Evolutionary conservation across 768 basidiomycete genomes (phyloP).

Genomic region (Phaffia tasmanica): DNA sequence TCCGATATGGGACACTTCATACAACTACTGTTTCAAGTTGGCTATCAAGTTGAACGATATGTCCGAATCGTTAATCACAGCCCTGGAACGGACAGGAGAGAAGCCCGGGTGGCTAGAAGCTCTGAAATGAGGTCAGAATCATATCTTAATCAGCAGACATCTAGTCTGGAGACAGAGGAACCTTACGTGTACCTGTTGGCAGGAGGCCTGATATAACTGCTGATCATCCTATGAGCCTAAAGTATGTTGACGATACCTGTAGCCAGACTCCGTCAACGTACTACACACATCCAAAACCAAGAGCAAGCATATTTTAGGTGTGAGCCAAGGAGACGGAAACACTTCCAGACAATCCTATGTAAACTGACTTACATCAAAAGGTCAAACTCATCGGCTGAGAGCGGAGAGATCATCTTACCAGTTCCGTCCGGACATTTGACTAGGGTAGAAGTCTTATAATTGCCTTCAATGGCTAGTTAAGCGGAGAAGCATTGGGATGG

Average conservation of each 20-base stretch:
- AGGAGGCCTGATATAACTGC: slow-evolving; percentile 80
- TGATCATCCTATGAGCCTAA: slow-evolving; percentile 66
- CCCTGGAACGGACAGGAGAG: slow-evolving; percentile 44
- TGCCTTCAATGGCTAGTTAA: slow-evolving; percentile 64
- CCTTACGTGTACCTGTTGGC: slow-evolving; percentile 57
- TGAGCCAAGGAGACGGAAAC: not conserved
- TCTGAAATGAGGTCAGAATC: not conserved
- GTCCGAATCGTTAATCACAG: slow-evolving; percentile 78
- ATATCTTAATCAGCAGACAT: not conserved
- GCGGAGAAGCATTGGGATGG: slow-evolving; percentile 82
- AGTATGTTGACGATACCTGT: slow-evolving; percentile 87
- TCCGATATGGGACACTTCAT: slow-evolving; percentile 81
- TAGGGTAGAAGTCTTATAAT: slow-evolving; percentile 61
- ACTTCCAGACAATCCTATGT: not conserved
- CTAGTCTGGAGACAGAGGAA: not conserved
- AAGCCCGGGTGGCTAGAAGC: not conserved
- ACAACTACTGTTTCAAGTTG: slow-evolving; percentile 64
- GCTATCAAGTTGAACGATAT: slow-evolving; percentile 57
- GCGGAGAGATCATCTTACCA: slow-evolving; percentile 50
- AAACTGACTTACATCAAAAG: slow-evolving; percentile 55
- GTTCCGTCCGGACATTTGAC: slow-evolving; percentile 65
- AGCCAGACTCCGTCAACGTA: slow-evolving; percentile 78
- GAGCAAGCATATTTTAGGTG: not conserved
- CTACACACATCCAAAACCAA: slow-evolving; percentile 39
- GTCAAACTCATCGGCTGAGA: slow-evolving; percentile 67